Conservation (phyloP, 768 basidiomycete genomes). For the Suillus plorans region DNA sequence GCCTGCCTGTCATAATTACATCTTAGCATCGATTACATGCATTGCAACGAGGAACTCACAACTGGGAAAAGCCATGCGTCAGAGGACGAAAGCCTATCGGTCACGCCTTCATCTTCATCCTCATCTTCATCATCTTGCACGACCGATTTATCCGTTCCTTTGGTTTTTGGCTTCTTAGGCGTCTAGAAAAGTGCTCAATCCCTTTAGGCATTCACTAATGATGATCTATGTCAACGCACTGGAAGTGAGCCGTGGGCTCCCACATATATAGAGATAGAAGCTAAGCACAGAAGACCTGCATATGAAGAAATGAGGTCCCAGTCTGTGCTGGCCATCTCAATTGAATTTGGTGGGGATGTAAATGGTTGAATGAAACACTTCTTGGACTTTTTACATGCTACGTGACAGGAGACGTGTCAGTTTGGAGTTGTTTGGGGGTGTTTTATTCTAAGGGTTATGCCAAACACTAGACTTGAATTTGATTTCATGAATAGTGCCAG, state of each 20-base stretch:
- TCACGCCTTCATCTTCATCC: conserved; percentile 58
- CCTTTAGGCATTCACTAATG: not conserved
- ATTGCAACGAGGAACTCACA: conserved; percentile 38
- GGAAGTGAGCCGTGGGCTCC: conserved; percentile 71
- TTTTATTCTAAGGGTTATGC: conserved; percentile 18
- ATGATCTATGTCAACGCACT: conserved; percentile 38
- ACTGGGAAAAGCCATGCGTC: conserved; percentile 80
- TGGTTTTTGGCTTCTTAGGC: not conserved
- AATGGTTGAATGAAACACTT: not conserved
- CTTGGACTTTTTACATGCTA: not conserved
- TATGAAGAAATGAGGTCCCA: conserved; percentile 69
- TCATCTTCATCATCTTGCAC: conserved; percentile 48
- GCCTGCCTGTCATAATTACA: conserved; percentile 43
- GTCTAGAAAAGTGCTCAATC: not conserved
- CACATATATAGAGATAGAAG: conserved; percentile 63
- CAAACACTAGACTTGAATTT: conserved; percentile 9
- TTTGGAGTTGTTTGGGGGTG: conserved; percentile 13
- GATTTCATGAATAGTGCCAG: not conserved
- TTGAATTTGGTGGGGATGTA: not conserved
- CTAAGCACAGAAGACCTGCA: conserved; percentile 64
- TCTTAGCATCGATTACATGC: not conserved
- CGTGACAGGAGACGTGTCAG: conserved; percentile 9
- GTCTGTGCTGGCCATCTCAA: conserved; percentile 32
- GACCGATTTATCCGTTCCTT: not conserved
- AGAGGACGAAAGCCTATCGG: conserved; percentile 58